Conservation (phyloP, 805 yeast species). For the Saccharomycopsis sp. region DNA sequence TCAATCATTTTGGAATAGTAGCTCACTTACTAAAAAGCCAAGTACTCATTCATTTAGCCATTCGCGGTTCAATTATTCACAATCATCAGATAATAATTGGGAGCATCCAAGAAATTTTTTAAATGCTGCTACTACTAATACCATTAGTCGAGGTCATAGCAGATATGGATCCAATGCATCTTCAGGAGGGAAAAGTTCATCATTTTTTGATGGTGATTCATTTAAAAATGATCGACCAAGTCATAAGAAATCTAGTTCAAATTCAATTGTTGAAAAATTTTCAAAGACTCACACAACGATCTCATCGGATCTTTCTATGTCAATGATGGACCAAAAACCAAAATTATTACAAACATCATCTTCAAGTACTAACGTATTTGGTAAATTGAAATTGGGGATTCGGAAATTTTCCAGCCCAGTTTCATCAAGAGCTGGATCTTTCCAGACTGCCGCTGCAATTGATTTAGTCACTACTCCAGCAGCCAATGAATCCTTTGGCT, state of each 20-base stretch:
- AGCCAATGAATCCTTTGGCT: not conserved
- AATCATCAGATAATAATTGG: not conserved
- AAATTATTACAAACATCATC: constrained; percentile 7
- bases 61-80: constrained; percentile 1
- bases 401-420: constrained; percentile 12
- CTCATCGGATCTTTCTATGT: not conserved
- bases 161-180: constrained; percentile 6
- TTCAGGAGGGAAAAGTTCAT: not conserved
- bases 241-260: constrained; percentile 13
- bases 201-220: too few relatives aligned
- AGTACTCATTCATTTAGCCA: not conserved
- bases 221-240: too few relatives aligned
- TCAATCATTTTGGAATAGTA: too few relatives aligned
- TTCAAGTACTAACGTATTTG: constrained; percentile 10
- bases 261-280: constrained; percentile 5
- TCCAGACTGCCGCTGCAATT: not conserved
- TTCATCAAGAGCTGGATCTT: constrained; percentile 1
- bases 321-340: constrained; percentile 4
- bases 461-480: not conserved
- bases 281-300: not conserved
- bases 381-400: constrained; percentile 13
- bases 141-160: not conserved
- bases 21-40: too few relatives aligned
- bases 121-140: too few relatives aligned
- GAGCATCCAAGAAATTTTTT: too few relatives aligned